These are phyloP conservation scores for Flaveria ramosissima DNA, from an alignment of 129 eudicot genomes.

Conservation along the genomic window DNA sequence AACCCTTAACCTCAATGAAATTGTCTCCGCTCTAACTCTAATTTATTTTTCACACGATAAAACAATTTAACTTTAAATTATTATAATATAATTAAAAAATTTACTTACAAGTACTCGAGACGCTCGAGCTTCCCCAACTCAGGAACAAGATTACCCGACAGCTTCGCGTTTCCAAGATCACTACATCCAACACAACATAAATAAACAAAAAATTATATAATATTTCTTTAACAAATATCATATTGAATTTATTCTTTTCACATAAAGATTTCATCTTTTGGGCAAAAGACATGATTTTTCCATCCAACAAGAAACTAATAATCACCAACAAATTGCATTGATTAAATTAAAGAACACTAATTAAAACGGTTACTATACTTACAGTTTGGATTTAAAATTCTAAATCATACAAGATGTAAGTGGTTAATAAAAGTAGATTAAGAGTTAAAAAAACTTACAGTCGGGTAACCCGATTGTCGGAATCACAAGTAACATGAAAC, in stretches of 20 bases:
- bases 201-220: not conserved
- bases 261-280: not conserved
- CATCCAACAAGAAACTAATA: no score
- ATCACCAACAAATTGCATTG: no score
- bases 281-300: not conserved
- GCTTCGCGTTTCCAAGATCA: conserved; percentile 81
- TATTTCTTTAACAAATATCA: not conserved
- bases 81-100: no score
- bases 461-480: conserved; percentile 54
- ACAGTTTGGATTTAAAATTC: no score
- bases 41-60: no score
- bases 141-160: conserved; percentile 70
- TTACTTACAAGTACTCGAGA: conserved; percentile 74
- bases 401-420: no score
- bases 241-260: not conserved
- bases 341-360: no score
- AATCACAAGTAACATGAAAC: conserved; percentile 67
- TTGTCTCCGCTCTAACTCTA: no score
- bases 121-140: conserved; percentile 67
- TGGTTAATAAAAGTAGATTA: no score
- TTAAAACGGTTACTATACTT: no score
- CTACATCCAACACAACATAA: conserved; percentile 36
- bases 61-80: no score
- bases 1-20: no score
- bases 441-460: conserved; percentile 34